These are phyloP conservation scores for Saururus chinensis DNA, from an alignment of 164 flowering plant genomes.

Conservation along the genomic window DNA sequence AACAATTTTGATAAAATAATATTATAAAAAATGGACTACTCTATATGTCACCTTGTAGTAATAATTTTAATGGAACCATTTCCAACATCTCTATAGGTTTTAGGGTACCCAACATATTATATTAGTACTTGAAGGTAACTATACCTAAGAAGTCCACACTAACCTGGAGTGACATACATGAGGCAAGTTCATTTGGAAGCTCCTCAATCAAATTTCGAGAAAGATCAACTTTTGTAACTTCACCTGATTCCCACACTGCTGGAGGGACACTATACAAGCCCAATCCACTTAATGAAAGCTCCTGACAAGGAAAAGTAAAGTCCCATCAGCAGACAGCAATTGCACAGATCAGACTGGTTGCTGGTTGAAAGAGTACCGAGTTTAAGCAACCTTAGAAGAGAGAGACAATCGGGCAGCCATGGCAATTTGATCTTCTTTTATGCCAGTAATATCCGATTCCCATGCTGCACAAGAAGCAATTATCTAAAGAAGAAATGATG, in stretches of 20 bases:
- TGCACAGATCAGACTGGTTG: background rate
- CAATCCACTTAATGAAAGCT: slow-evolving; percentile 58
- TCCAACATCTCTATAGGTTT: background rate
- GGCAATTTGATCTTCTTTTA: slow-evolving; percentile 47
- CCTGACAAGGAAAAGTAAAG: slow-evolving; percentile 37
- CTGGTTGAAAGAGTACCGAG: background rate
- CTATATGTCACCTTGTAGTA: no score
- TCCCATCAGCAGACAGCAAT: background rate
- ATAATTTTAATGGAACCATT: background rate
- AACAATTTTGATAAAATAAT: no score
- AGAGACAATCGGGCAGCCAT: slow-evolving; percentile 69
- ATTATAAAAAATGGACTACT: no score
- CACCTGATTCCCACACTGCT: slow-evolving; percentile 70
- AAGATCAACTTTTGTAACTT: slow-evolving; percentile 66
- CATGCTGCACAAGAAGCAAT: slow-evolving; percentile 33
- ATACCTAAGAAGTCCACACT: background rate
- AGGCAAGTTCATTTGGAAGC: slow-evolving; percentile 65
- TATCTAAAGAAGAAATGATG: background rate
- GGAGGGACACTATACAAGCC: slow-evolving; percentile 62
- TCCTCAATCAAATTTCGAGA: slow-evolving; percentile 66
- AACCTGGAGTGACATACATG: slow-evolving; percentile 71
- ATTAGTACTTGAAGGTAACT: background rate
- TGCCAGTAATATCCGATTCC: slow-evolving; percentile 26
- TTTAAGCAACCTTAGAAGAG: slow-evolving; percentile 56
- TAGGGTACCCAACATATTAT: background rate